Evolutionary conservation across 2,329 filamentous ascomycete species (phyloP), one percentile per base, ranked within the genome.

Genomic region (Trichoderma sp.): DNA sequence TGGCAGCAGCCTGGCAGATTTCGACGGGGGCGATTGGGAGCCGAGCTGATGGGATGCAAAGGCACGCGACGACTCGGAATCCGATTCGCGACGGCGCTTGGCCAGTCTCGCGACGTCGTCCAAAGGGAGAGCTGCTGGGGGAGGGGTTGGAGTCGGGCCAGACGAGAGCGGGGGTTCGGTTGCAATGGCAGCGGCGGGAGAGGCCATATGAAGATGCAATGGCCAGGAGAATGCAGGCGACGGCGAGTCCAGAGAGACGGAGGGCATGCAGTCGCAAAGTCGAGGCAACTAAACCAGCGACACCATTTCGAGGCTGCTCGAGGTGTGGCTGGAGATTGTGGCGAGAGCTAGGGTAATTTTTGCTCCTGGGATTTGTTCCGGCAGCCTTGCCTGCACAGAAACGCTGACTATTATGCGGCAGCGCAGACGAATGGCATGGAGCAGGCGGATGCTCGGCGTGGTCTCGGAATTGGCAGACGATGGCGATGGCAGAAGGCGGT

Each of bases 141-240:
- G 77, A 74, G 80, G 76, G 71, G 80, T 77, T 65, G 79, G 75
- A 60, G 82, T 79, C 72, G 80, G 76, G 74, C 77, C 79, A 76
- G 77, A 76, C 71, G 80, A 77, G 74, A 83, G 82, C 79, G 85
- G 82, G 79, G 83, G 81, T 81, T 87, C 85, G 76, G 85, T 85
- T 80, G 85, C 84, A 80, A 87, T 83, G 76, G 83, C 81, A 78
- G 83, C 85, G 77, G 85, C 83, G 78, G 86, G 85, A 75, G 86
- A 86, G 80, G 86, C 85, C 87, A 89, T 89, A 82, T 76, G 67
- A 68, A 60, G 34, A 74, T 63, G 28, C 53, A 53, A 47, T 63
- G 30, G 21, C 21, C 32, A 56, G 28, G 60, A 43, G 69, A 26
- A 47, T 65, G 21, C 53, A 36, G 63, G 63, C 67, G 60, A 61